Evolutionary conservation across 2,329 filamentous ascomycete species (phyloP).

Genomic region (Amauroascus verrucosus): DNA sequence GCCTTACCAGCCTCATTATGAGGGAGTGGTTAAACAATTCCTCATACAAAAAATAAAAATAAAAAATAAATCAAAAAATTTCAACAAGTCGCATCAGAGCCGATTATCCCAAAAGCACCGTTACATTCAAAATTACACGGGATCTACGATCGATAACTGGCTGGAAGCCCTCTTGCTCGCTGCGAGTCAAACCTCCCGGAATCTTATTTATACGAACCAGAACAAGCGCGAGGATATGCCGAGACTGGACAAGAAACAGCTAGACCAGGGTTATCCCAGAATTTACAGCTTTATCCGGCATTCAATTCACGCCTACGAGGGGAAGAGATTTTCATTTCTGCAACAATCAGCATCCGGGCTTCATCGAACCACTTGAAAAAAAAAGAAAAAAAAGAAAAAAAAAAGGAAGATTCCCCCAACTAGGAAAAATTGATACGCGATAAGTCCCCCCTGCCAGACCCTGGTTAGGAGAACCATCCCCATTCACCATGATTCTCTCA

Average conservation of each 20-base stretch:
- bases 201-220: neutral
- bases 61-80: too few relatives aligned
- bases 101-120: neutral
- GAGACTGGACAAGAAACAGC: neutral
- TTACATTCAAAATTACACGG: neutral
- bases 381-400: neutral
- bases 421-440: neutral
- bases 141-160: constrained; percentile 2
- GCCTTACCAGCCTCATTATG: too few relatives aligned
- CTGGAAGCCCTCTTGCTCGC: neutral
- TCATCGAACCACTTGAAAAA: neutral
- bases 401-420: neutral
- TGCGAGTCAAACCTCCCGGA: constrained; percentile 1
- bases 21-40: too few relatives aligned
- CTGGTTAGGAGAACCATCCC: neutral
- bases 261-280: neutral
- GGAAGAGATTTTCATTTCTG: neutral
- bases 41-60: too few relatives aligned
- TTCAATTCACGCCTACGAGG: neutral
- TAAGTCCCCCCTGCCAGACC: neutral
- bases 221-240: neutral
- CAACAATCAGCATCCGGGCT: neutral
- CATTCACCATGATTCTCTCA: too few relatives aligned
- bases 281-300: neutral
- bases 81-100: too few relatives aligned